phyloP scores from a whole-genome alignment of 306 rosid genomes.

The Medicago ruthenica region DNA sequence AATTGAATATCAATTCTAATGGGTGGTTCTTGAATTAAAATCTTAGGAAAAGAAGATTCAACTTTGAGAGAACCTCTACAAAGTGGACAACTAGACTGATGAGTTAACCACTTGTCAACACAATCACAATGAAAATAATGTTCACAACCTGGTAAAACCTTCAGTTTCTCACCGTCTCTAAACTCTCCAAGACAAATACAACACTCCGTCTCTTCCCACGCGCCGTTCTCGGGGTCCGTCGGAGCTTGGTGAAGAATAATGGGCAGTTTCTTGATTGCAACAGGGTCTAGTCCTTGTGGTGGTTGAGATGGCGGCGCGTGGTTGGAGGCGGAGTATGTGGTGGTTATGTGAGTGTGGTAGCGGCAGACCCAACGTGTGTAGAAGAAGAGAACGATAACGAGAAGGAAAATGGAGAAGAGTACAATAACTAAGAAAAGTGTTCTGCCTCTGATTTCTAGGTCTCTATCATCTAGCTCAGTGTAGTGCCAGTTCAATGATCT shows the following conservation, averaged over 20 bases:
- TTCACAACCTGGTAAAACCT: conserved; percentile 73
- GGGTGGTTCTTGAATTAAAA: conserved; percentile 60
- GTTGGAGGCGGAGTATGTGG: neutral
- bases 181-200: conserved; percentile 78
- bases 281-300: conserved; percentile 58
- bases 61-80: conserved; percentile 71
- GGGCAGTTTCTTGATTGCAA: conserved; percentile 56
- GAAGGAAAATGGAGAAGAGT: conserved; percentile 62
- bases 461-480: conserved; percentile 62
- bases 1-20: conserved; percentile 48
- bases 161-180: conserved; percentile 73
- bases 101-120: conserved; percentile 74
- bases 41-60: conserved; percentile 48
- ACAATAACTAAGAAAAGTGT: conserved; percentile 71
- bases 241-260: conserved; percentile 55
- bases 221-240: conserved; percentile 16
- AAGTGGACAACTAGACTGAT: conserved; percentile 82
- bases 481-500: conserved; percentile 63
- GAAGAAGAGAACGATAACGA: conserved; percentile 60
- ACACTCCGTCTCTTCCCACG: conserved; percentile 65
- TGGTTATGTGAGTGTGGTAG: conserved; percentile 40
- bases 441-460: conserved; percentile 68
- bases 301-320: conserved; percentile 44
- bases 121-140: conserved; percentile 84
- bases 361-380: conserved; percentile 86